Evolutionary conservation across 2,329 filamentous ascomycete genomes (phyloP).

Genomic region (Aschersonia sp.): DNA sequence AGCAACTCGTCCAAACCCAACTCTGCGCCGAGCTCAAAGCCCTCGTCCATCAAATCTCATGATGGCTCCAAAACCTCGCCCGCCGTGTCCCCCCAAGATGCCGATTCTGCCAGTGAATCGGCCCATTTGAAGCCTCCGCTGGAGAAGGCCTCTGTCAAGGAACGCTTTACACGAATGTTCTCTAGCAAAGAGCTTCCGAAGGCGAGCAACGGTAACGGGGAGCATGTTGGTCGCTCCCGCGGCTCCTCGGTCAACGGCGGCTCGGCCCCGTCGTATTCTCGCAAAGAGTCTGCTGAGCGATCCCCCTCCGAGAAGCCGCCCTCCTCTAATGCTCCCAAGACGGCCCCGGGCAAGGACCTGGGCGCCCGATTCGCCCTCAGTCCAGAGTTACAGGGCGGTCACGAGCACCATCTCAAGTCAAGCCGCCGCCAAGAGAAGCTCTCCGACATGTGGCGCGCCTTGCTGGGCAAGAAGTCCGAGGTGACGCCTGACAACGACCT

Average conservation of each 20-base stretch:
- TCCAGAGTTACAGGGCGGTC: constrained; percentile 46
- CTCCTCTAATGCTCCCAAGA: constrained; percentile 14
- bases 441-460: constrained; percentile 74
- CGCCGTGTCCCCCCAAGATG: constrained; percentile 24
- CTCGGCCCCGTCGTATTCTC: constrained; percentile 22
- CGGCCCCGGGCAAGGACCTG: constrained; percentile 17
- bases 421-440: constrained; percentile 90
- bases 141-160: constrained; percentile 48
- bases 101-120: constrained; percentile 11
- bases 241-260: constrained; percentile 19
- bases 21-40: constrained; percentile 4
- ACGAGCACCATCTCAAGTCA: constrained; percentile 80
- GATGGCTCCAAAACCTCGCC: constrained; percentile 27
- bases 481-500: constrained; percentile 61
- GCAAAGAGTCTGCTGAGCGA: constrained; percentile 26
- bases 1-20: constrained; percentile 2
- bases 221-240: constrained; percentile 18
- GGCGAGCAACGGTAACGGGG: constrained; percentile 17
- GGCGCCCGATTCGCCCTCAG: constrained; percentile 37
- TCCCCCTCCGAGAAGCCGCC: constrained; percentile 6
- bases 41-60: constrained; percentile 18
- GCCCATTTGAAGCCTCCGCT: constrained; percentile 16
- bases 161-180: constrained; percentile 51
- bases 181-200: constrained; percentile 37
- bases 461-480: constrained; percentile 76